A percentile compares a stretch with the other conserved stretches of the same genome.
Evolutionary conservation across 164 flowering plant species (phyloP).

Genomic region (Sedum album): DNA sequence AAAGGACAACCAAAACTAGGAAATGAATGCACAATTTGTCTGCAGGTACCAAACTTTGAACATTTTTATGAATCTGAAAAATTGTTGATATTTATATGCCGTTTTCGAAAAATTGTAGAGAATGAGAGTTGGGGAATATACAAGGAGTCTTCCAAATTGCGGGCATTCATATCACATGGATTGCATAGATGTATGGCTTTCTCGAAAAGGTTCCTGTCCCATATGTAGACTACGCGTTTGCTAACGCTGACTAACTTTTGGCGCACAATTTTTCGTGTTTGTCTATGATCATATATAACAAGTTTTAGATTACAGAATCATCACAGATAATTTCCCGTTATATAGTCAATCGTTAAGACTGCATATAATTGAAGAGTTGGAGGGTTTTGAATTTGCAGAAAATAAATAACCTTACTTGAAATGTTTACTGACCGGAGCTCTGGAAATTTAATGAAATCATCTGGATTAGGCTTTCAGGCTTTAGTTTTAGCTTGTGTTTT

Average conservation of each 20-base stretch:
- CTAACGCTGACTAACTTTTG: background rate
- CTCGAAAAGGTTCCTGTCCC: constrained; percentile 47
- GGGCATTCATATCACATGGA: constrained; percentile 46
- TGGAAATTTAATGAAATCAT: no score
- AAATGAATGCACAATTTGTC: constrained; percentile 54
- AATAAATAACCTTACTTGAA: no score
- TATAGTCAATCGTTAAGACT: no score
- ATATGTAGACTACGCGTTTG: constrained; percentile 43
- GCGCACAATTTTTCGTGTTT: background rate
- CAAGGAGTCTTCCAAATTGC: constrained; percentile 49
- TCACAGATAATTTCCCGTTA: no score
- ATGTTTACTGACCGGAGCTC: no score
- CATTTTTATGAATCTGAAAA: no score
- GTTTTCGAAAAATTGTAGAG: constrained; percentile 23
- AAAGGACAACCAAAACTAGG: background rate
- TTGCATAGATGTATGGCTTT: constrained; percentile 70
- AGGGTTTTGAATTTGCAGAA: no score
- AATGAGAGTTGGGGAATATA: constrained; percentile 38
- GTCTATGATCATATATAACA: background rate
- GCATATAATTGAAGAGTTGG: no score
- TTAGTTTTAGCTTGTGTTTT: no score
- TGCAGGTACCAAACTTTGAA: constrained; percentile 34
- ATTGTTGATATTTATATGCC: background rate
- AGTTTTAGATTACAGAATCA: background rate
- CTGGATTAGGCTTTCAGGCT: no score